A percentile compares a stretch with the other conserved stretches of the same genome.
phyloP scores from a whole-genome alignment of 768 basidiomycete genomes.

The Dendrothele bispora region DNA sequence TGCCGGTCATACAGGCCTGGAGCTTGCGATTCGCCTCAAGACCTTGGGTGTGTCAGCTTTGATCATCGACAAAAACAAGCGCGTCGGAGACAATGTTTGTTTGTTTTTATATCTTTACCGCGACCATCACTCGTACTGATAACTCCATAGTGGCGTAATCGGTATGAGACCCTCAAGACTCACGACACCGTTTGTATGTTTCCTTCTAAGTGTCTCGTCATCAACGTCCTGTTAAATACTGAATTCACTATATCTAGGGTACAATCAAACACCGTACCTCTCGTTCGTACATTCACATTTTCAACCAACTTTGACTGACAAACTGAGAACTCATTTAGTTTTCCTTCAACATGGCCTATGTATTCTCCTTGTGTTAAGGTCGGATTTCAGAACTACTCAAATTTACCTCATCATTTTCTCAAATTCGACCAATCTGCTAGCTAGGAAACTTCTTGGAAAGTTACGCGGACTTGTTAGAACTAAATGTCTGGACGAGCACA shows the following conservation, averaged over 20 bases:
- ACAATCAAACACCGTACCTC: conserved; percentile 44
- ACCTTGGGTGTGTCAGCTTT: conserved; percentile 54
- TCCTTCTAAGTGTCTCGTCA: neutral
- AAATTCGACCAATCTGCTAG: conserved; percentile 15
- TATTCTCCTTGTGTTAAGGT: conserved; percentile 42
- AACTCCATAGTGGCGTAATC: conserved; percentile 45
- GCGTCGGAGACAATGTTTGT: conserved; percentile 58
- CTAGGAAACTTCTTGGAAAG: conserved; percentile 52
- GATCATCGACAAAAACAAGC: conserved; percentile 54
- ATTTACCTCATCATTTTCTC: neutral
- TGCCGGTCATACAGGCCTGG: conserved; percentile 68
- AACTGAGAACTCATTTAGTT: conserved; percentile 14
- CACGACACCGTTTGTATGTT: conserved; percentile 33
- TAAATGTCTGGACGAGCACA: conserved; percentile 48
- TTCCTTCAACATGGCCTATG: conserved; percentile 43
- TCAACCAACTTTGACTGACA: neutral
- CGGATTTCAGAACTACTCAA: neutral
- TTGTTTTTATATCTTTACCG: too few species aligned
- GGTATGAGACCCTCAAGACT: conserved; percentile 45
- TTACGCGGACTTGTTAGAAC: conserved; percentile 45
- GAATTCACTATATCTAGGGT: conserved; percentile 19
- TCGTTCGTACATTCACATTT: conserved; percentile 10
- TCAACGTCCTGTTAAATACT: neutral
- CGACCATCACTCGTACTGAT: too few species aligned
- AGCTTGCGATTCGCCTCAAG: conserved; percentile 63